Conservation (phyloP, 257 asterid genomes). For the Plectranthus barbatus region DNA sequence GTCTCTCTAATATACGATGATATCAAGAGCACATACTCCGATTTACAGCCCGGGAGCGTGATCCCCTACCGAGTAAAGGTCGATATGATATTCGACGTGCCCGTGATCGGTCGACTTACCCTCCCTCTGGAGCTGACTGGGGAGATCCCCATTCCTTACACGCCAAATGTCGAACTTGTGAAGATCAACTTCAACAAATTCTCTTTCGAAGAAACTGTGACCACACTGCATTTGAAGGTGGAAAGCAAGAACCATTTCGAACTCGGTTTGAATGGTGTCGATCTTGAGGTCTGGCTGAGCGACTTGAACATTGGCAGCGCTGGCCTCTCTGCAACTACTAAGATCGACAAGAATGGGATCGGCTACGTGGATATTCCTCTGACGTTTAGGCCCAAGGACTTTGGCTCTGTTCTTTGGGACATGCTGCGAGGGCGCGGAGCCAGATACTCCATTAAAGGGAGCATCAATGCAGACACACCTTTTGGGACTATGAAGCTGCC, state of each 20-base stretch:
- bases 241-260: constrained; percentile 90
- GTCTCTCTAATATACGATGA: constrained; percentile 59
- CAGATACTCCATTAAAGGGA: constrained; percentile 79
- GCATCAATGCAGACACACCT: constrained; percentile 69
- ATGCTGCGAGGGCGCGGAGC: constrained; percentile 90
- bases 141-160: constrained; percentile 79
- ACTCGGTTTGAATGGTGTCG: constrained; percentile 64
- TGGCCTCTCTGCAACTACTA: constrained; percentile 48
- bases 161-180: constrained; percentile 71
- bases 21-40: constrained; percentile 59
- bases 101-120: constrained; percentile 72
- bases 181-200: constrained; percentile 62
- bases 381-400: constrained; percentile 95
- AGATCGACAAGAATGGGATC: constrained; percentile 54
- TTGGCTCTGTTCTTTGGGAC: constrained; percentile 96
- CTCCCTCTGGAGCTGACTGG: constrained; percentile 77
- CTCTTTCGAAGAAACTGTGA: constrained; percentile 79
- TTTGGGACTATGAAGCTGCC: constrained; percentile 91
- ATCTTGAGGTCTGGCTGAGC: constrained; percentile 77
- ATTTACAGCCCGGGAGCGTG: constrained; percentile 69
- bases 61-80: constrained; percentile 71
- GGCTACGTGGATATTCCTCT: constrained; percentile 61
- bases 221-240: constrained; percentile 66
- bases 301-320: constrained; percentile 72
- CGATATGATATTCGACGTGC: constrained; percentile 83